Evolutionary conservation across 208 protist species (phyloP), one percentile per base, ranked within the genome.

Genomic region (Trypanosoma conorhini): DNA sequence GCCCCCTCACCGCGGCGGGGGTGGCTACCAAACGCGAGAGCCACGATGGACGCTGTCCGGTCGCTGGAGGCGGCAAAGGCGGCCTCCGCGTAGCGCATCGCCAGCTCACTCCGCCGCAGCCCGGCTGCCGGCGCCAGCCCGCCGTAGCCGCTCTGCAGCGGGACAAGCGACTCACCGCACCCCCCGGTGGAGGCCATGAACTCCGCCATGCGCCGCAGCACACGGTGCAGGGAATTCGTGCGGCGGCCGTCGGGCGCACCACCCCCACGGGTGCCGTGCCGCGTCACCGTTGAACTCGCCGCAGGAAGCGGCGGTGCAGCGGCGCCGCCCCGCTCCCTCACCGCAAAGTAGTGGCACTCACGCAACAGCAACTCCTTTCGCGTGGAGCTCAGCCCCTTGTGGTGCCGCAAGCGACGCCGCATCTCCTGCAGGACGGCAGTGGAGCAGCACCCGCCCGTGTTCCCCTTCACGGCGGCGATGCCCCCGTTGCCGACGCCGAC

Each of bases 101-200:
- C 71, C 46, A 70, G 63, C 24, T n/a, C 30, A 0, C 62, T 63
- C 19, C 71, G 71, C 5, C 15, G 51, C 8, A 76, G 22, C 17
- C 62, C 57, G 51, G 38, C 28, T 13, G 33, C 17, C 48, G 57
- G 35, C 58, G 52, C 58, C 24, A 76, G 44, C 13, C 64, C 28
- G 30, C 26, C 19, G 38, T 67, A 70, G 38, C 62, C 71, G 40
- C 46, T 0, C 46, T 22, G 48, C 10, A 54, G 44, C 15, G 55
- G 67, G 9, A 33, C 40, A 21, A 13, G n/a, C 13, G 5, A 24
- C 13, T 67, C 61, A 62, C 13, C 38, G 40, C 44, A 74, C 21
- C 33, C 64, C 8, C 71, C 71, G 22, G 65, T 72, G 13, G 72
- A 61, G 13, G 72, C 72, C 46, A 72, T 70, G 42, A 77, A 77